These are phyloP conservation scores for Hyaloperonospora brassicae DNA, from an alignment of 352 stramenopile species.

Conservation along the genomic window DNA sequence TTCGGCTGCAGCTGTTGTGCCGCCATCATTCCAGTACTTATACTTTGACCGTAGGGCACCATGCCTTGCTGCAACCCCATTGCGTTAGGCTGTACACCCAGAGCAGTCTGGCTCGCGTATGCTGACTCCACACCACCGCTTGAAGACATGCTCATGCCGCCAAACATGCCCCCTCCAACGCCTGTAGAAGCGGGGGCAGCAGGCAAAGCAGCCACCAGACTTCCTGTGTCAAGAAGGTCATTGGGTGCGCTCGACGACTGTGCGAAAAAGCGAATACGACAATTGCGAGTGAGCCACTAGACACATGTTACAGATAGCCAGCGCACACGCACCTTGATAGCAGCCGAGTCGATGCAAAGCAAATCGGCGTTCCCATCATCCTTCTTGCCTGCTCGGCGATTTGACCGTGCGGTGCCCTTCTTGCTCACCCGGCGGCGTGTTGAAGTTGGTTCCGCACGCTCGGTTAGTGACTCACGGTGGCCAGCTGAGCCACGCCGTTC, in stretches of 20 bases:
- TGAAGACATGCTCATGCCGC: conserved; percentile 51
- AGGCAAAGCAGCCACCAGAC: conserved; percentile 40
- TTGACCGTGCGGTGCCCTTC: conserved; percentile 45
- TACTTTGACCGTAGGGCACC: conserved; percentile 26
- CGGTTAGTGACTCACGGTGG: conserved; percentile 27
- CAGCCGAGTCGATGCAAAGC: conserved; percentile 41
- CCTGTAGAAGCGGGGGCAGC: conserved; percentile 23
- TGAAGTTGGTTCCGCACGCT: conserved; percentile 64
- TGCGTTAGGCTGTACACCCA: conserved; percentile 20
- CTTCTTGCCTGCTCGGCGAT: conserved; percentile 40
- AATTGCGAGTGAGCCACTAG: conserved; percentile 11
- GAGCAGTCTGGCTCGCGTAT: conserved; percentile 37
- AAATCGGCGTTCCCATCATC: conserved; percentile 50
- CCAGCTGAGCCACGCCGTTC: conserved; percentile 26
- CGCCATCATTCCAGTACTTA: conserved; percentile 34
- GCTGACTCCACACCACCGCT: conserved; percentile 22
- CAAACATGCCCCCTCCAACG: conserved; percentile 46
- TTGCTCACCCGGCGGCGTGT: conserved; percentile 58
- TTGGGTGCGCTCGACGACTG: conserved; percentile 27
- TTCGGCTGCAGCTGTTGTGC: conserved; percentile 31
- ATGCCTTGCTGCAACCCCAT: conserved; percentile 28
- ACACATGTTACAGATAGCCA: conserved; percentile 7
- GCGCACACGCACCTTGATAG: conserved; percentile 21
- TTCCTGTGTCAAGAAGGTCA: conserved; percentile 42
- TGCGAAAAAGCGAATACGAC: conserved; percentile 1